Evolutionary conservation across 1,139 yeast genomes (phyloP).

Genomic region (Scheffersomyces quercinus): DNA sequence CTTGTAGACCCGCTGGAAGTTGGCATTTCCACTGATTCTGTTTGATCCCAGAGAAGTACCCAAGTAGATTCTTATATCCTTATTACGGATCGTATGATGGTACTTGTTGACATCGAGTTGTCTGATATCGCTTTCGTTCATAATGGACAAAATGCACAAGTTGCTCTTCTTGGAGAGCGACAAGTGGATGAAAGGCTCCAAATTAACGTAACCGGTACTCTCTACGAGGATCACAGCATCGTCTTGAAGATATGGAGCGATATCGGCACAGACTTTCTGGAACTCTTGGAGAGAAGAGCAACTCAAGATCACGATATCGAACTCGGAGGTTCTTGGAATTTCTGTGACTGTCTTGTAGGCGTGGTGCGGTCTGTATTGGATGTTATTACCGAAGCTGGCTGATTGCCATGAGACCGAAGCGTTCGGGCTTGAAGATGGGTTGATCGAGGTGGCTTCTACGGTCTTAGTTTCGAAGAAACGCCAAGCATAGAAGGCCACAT

Average conservation of each 20-base stretch:
- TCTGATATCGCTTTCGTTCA: conserved; percentile 67
- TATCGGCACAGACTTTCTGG: conserved; percentile 28
- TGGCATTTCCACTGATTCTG: conserved; percentile 15
- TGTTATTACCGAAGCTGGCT: not conserved
- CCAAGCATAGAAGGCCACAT: conserved; percentile 53
- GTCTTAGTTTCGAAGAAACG: conserved; percentile 40
- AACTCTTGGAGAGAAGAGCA: conserved; percentile 45
- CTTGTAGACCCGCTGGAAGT: conserved; percentile 32
- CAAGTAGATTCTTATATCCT: conserved; percentile 41
- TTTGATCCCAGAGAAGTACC: conserved; percentile 31
- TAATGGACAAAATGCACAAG: conserved; percentile 53
- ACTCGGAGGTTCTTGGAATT: conserved; percentile 20
- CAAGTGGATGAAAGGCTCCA: conserved; percentile 63
- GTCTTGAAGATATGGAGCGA: conserved; percentile 27
- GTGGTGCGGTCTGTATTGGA: conserved; percentile 23
- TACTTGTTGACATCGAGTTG: conserved; percentile 26
- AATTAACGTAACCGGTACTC: conserved; percentile 67
- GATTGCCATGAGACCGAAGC: conserved; percentile 6
- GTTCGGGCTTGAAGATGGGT: conserved; percentile 7
- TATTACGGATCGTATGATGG: conserved; percentile 28
- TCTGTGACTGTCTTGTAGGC: conserved; percentile 18
- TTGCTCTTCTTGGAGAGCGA: conserved; percentile 32
- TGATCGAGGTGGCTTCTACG: conserved; percentile 39
- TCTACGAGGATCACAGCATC: conserved; percentile 60
- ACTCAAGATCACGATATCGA: conserved; percentile 38